Evolutionary conservation across 306 rosid genomes (phyloP), one percentile per base, ranked within the genome.

Genomic region (Vigna nakashimae): DNA sequence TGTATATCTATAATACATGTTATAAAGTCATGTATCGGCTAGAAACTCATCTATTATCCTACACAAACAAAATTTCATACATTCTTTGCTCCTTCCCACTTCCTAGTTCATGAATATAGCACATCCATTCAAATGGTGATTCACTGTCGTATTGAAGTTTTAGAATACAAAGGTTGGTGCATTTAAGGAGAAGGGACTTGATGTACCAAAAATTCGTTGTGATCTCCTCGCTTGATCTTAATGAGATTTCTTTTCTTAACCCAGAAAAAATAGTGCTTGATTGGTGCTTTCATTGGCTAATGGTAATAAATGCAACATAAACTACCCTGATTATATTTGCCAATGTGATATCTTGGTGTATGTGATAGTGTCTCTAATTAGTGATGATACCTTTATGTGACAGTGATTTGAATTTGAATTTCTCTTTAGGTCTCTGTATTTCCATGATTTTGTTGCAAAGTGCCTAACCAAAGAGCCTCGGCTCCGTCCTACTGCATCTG

Each of bases 361-460:
- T 65, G 20, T 28, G 74, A 69, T 66, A 12, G 32, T 40, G 48
- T 66, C 77, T 69, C 50, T 49, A 30, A 49, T 70, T 13, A 63
- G 12, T 57, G 59, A 71, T 71, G 30, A 46, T 67, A 32, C 53
- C 67, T 69, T 62, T 45, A 18, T 17, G 57, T 32, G 65, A 28
- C 12, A 32, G 26, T 68, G 42, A 45, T 81, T 71, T 63, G 38
- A 55, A 62, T 65, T 55, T 75, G 56, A 63, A 75, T 81, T 85
- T 73, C 75, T 76, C 80, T 85, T 66, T 84, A 92, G 99, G 98
- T 95, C 99, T 77, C 86, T 95, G 20, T 80, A 91, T 86, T 92
- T 95, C 87, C 99, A 95, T 76, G 99, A 95, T 85, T 95, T 95
- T 87, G 92, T 95, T 75, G 99, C 99, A 0, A 95, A 95, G 84